These are phyloP conservation scores for Curvularia spicifera DNA, from an alignment of 2,329 filamentous ascomycete genomes.

Conservation along the genomic window DNA sequence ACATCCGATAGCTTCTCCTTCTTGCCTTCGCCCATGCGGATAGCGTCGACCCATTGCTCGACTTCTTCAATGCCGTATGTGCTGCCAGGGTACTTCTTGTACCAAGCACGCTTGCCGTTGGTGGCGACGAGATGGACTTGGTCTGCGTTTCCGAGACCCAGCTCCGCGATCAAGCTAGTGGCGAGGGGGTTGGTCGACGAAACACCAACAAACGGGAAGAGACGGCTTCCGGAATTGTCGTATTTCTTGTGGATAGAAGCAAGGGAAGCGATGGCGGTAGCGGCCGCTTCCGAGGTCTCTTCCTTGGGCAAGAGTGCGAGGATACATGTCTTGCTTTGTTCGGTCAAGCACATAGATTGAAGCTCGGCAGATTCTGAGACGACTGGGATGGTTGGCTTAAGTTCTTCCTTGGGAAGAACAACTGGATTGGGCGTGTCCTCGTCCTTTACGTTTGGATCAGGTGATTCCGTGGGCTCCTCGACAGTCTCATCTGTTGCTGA, in stretches of 20 bases:
- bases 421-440: conserved; percentile 57
- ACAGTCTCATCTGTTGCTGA: conserved; percentile 59
- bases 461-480: conserved; percentile 61
- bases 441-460: conserved; percentile 56
- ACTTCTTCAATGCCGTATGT: conserved; percentile 66
- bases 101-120: conserved; percentile 88
- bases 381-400: conserved; percentile 68
- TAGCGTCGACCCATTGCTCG: conserved; percentile 88
- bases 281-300: conserved; percentile 57
- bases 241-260: conserved; percentile 80
- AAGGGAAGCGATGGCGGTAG: conserved; percentile 59
- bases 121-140: conserved; percentile 77
- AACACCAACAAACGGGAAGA: conserved; percentile 85
- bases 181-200: conserved; percentile 67
- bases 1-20: conserved; percentile 72
- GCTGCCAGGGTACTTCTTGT: conserved; percentile 71
- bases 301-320: conserved; percentile 61
- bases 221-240: conserved; percentile 65
- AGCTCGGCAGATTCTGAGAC: conserved; percentile 70
- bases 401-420: conserved; percentile 59
- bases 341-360: conserved; percentile 72
- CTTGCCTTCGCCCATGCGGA: conserved; percentile 83
- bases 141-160: conserved; percentile 63
- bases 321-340: conserved; percentile 82
- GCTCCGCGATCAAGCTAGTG: conserved; percentile 61